Conservation (phyloP, 1,284 basidiomycete species). For the Boletus semigastroideus region DNA sequence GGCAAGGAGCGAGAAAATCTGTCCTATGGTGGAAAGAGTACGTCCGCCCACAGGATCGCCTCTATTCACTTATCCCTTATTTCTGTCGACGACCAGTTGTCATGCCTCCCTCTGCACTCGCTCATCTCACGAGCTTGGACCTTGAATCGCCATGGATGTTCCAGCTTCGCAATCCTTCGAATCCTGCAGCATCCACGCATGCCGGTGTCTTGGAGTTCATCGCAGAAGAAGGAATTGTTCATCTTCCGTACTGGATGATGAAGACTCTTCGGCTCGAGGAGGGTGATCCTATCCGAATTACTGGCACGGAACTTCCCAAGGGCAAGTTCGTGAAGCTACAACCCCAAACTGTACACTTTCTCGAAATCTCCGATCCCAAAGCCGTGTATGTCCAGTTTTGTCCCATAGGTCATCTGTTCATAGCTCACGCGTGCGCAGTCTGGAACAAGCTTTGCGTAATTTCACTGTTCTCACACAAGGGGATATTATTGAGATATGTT, state of each 20-base stretch:
- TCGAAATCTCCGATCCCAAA: slow-evolving; percentile 94
- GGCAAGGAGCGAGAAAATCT: slow-evolving; percentile 82
- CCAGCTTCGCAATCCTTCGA: slow-evolving; percentile 87
- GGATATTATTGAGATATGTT: slow-evolving; percentile 90
- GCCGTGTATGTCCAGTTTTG: slow-evolving; percentile 73
- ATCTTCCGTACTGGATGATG: slow-evolving; percentile 99
- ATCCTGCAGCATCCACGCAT: slow-evolving; percentile 87
- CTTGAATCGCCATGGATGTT: slow-evolving; percentile 96
- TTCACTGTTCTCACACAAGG: slow-evolving; percentile 90
- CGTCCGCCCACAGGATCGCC: slow-evolving; percentile 48
- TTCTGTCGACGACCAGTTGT: slow-evolving; percentile 63
- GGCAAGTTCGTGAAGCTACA: slow-evolving; percentile 97
- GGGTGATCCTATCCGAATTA: slow-evolving; percentile 93
- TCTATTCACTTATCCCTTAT: slow-evolving; percentile 4
- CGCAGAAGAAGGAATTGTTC: slow-evolving; percentile 93
- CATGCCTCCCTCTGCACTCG: slow-evolving; percentile 95
- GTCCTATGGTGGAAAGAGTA: slow-evolving; percentile 97
- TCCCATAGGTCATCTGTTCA: not conserved
- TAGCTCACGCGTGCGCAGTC: slow-evolving; percentile 43
- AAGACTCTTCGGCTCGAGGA: slow-evolving; percentile 89
- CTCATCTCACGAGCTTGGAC: slow-evolving; percentile 85
- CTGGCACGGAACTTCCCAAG: slow-evolving; percentile 85
- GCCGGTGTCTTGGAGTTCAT: slow-evolving; percentile 99
- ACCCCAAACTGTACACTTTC: slow-evolving; percentile 92
- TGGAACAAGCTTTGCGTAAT: slow-evolving; percentile 93